Evolutionary conservation across 1,284 basidiomycete species (phyloP).

Genomic region (Ustilago sp.): DNA sequence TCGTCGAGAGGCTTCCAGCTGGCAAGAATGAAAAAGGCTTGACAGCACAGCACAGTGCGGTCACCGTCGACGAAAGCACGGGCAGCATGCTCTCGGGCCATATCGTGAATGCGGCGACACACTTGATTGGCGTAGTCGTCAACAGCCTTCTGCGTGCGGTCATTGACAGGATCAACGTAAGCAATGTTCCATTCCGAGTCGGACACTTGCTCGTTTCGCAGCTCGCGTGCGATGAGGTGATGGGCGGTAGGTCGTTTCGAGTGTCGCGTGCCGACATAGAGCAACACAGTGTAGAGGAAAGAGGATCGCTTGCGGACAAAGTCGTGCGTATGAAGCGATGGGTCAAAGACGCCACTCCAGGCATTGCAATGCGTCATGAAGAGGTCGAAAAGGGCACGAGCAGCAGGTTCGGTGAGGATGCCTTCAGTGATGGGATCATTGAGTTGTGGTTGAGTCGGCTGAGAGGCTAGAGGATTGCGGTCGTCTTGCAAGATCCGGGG

Average conservation of each 20-base stretch:
- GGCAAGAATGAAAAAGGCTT: conserved; percentile 51
- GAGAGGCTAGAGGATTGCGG: conserved; percentile 33
- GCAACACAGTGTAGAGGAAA: conserved; percentile 52
- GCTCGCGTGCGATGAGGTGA: conserved; percentile 35
- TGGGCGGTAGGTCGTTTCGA: conserved; percentile 36
- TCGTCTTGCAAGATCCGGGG: conserved; percentile 32
- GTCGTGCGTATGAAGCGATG: conserved; percentile 48
- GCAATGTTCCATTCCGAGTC: conserved; percentile 39
- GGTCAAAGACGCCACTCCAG: conserved; percentile 44
- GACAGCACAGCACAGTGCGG: conserved; percentile 45
- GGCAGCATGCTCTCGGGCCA: conserved; percentile 45
- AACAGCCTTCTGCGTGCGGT: conserved; percentile 27
- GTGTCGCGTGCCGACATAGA: conserved; percentile 44
- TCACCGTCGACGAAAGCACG: conserved; percentile 53
- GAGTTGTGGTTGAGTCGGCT: conserved; percentile 24
- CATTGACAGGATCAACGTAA: conserved; percentile 24
- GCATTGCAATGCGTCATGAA: conserved; percentile 47
- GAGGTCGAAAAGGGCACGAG: conserved; percentile 43
- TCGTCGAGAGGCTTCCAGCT: conserved; percentile 55
- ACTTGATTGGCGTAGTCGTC: conserved; percentile 41
- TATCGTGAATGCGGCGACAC: conserved; percentile 37
- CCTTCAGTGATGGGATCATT: conserved; percentile 51
- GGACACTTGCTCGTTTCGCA: conserved; percentile 26
- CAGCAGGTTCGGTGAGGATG: conserved; percentile 43
- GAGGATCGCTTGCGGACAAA: conserved; percentile 51